A percentile compares a stretch with the other conserved stretches of the same genome.
These are phyloP conservation scores for Corylus heterophylla DNA, from an alignment of 306 rosid genomes.

Conservation along the genomic window DNA sequence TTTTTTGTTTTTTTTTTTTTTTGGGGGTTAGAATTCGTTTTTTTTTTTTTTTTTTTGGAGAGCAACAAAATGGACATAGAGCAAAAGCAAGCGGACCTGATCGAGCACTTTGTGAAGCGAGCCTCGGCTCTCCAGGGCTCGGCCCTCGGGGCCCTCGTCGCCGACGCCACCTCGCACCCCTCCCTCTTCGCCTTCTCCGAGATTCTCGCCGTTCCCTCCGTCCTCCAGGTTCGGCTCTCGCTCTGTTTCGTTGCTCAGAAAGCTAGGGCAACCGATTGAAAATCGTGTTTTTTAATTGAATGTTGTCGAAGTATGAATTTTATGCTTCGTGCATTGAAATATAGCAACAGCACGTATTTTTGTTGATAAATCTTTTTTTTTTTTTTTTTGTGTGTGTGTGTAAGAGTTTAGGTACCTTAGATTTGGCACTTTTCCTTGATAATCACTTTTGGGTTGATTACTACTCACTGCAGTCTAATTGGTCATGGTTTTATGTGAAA, in stretches of 20 bases:
- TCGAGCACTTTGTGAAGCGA: conserved; percentile 76
- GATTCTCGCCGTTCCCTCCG: conserved; percentile 72
- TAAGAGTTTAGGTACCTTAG: not conserved
- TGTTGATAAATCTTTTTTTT: not conserved
- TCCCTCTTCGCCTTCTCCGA: conserved; percentile 90
- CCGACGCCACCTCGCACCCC: conserved; percentile 83
- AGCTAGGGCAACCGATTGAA: not conserved
- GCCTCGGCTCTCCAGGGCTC: conserved; percentile 56
- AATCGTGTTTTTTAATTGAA: not conserved
- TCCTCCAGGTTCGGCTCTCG: conserved; percentile 54
- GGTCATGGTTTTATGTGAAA: not conserved
- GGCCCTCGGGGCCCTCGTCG: conserved; percentile 50
- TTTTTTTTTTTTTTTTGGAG: not conserved
- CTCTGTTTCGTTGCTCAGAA: not conserved
- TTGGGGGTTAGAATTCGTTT: not conserved
- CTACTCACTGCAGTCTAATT: not conserved
- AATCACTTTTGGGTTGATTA: not conserved
- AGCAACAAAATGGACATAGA: conserved; percentile 70
- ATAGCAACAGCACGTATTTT: not conserved
- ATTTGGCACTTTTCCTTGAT: not conserved
- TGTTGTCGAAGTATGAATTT: not conserved
- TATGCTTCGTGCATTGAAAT: not conserved
- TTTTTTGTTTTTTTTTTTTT: not conserved
- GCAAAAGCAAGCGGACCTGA: conserved; percentile 76
- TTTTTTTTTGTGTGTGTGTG: not conserved